A percentile compares a stretch with the other conserved stretches of the same genome.
These are phyloP conservation scores for Ilex aquifolium DNA, from an alignment of 257 asterid genomes.

Conservation along the genomic window DNA sequence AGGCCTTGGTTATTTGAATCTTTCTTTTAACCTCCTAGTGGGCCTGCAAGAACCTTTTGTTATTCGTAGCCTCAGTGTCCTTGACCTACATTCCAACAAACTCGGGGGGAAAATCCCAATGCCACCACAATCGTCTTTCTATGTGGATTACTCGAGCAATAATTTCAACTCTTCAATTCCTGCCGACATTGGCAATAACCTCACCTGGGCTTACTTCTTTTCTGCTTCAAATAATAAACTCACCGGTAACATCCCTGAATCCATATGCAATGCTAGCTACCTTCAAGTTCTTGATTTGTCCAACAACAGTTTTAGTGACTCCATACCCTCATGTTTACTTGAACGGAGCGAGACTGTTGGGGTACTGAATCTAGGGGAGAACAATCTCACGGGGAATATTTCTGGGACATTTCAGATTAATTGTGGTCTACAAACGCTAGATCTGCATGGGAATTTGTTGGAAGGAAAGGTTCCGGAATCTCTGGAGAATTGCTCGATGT, in stretches of 20 bases:
- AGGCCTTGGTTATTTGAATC: not conserved
- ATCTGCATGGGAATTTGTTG: slow-evolving; percentile 31
- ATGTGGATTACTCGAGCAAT: not conserved
- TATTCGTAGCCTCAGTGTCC: not conserved
- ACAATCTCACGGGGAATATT: slow-evolving; percentile 22
- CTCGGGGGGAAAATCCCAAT: not conserved
- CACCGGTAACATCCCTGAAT: slow-evolving; percentile 29
- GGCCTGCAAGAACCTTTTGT: not conserved
- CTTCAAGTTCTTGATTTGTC: slow-evolving; percentile 50
- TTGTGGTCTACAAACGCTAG: slow-evolving; percentile 34
- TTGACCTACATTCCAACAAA: not conserved
- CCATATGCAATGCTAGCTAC: slow-evolving; percentile 25
- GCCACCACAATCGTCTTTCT: not conserved
- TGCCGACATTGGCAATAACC: not conserved
- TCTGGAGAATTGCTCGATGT: slow-evolving; percentile 10
- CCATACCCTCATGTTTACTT: slow-evolving; percentile 35
- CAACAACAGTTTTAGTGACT: slow-evolving; percentile 24
- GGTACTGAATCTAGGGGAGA: slow-evolving; percentile 37
- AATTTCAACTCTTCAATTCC: not conserved
- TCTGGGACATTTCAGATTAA: slow-evolving; percentile 20
- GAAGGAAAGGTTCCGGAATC: slow-evolving; percentile 36
- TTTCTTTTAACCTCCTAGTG: not conserved
- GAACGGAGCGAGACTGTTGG: slow-evolving; percentile 7
- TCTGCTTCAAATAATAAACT: slow-evolving; percentile 34
- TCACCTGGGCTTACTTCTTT: slow-evolving; percentile 14